Conservation (phyloP, 2,329 filamentous ascomycete species). For the Monascus ruber region DNA sequence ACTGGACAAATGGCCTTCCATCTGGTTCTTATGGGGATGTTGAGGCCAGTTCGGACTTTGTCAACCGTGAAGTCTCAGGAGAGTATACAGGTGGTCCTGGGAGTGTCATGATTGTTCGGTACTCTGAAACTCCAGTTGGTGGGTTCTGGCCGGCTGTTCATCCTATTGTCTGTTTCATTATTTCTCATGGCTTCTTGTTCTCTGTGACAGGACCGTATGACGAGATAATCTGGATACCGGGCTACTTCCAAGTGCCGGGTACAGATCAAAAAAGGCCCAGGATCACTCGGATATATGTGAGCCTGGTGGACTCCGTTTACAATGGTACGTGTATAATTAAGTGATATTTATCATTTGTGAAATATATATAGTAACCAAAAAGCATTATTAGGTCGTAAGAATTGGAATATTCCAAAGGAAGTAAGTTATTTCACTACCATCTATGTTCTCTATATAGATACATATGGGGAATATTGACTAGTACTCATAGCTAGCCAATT, state of each 20-base stretch:
- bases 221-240: conserved; percentile 1
- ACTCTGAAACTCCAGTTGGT: not conserved
- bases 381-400: not conserved
- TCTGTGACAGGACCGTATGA: not conserved
- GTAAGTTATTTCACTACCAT: not conserved
- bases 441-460: not conserved
- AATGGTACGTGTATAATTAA: not conserved
- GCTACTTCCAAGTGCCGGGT: not conserved
- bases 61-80: not conserved
- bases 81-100: not conserved
- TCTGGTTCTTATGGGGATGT: not conserved
- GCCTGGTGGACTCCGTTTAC: not conserved
- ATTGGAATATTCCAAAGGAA: conserved; percentile 1
- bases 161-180: not conserved
- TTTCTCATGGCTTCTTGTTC: not conserved
- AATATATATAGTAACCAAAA: not conserved
- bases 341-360: not conserved
- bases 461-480: not conserved
- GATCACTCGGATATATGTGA: not conserved
- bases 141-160: not conserved
- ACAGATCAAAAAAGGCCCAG: not conserved
- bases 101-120: not conserved
- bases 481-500: not conserved
- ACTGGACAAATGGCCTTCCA: not conserved
- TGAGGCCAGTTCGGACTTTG: not conserved